Evolutionary conservation across 2,329 filamentous ascomycete species (phyloP).

Genomic region (Lasiodiplodia hormozganensis): DNA sequence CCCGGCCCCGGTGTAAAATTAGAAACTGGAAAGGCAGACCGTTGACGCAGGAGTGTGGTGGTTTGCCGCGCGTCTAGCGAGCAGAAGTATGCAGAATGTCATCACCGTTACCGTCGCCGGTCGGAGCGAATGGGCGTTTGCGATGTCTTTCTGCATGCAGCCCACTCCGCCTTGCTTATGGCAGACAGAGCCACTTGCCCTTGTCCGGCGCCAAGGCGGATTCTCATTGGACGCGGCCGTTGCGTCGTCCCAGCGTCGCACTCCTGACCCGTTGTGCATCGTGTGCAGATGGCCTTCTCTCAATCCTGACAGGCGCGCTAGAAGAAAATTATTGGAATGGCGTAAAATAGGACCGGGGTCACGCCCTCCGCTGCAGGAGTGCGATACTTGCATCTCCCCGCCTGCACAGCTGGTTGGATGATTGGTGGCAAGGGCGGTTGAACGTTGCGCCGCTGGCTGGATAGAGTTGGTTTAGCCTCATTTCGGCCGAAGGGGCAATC

Average conservation of each 20-base stretch:
- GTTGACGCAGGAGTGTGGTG: not conserved
- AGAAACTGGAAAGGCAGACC: not conserved
- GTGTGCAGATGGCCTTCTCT: not conserved
- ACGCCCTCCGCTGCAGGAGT: not conserved
- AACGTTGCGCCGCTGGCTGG: not conserved
- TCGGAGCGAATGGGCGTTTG: not conserved
- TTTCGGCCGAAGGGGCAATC: not conserved
- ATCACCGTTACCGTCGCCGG: not conserved
- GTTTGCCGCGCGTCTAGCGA: not conserved
- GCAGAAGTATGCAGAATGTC: not conserved
- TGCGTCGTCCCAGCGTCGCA: not conserved
- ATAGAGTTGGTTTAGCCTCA: not conserved
- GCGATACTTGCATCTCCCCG: not conserved
- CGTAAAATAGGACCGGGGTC: not conserved
- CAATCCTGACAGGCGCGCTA: not conserved
- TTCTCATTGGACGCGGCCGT: not conserved
- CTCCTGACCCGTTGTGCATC: not conserved
- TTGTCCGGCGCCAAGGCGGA: not conserved
- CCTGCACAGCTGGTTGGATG: not conserved
- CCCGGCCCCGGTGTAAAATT: not conserved
- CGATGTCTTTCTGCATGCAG: not conserved
- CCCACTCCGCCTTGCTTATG: not conserved
- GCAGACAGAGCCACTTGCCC: not conserved
- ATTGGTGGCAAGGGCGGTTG: not conserved
- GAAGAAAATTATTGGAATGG: not conserved